Base-by-base conservation (phyloP, 2,329 filamentous ascomycete genomes). In the Diaporthe capsici region DNA sequence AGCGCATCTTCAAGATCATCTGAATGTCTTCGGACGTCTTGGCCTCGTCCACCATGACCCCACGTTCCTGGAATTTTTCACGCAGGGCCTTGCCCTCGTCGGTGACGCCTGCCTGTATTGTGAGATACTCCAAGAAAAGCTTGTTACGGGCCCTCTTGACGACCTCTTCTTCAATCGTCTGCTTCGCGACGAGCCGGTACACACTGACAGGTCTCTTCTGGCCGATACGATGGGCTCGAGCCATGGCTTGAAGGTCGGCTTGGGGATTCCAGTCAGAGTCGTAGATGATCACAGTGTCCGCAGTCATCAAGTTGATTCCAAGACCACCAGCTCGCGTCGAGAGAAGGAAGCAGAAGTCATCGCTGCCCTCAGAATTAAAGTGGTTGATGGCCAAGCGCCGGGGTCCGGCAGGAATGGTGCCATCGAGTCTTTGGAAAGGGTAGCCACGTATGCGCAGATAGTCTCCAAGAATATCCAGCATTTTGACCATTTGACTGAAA, bases 211-310 rank as follows among this genome's bases (percentile, higher is more conserved):
- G 96, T 78, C 93, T 95, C 83, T 97, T 98, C 83, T 99, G 97
- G 3, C 97, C 97, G 78, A 99, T 99, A 84, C 97, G 94, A 85
- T 99, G 97, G 75, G 97, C 97, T 84, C 97, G 94, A 75, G 97
- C 97, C 97, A 99, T 99, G 55, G 97, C 97, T 84, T 99, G 97
- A 79, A 99, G 87, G 87, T 99, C 97, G 9, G 97, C 97, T 83
- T 99, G 97, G 25, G 97, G 97, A 80, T 99, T 99, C 97, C 97
- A 99, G 81, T 98, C 96, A 0, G 97, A 98, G 83, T 99, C 97
- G 81, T 98, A 99, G 60, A 99, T 93, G 80, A 99, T 93, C 78
- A 99, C 97, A 0, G 97, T 99, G 81, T 99, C 97, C 10, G 97
- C 97, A 34, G 97, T 98, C 95, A 98, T 99, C 72, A 99, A 86